Conservation (phyloP, 148 eudicot genomes). For the Rhododendron henanense region DNA sequence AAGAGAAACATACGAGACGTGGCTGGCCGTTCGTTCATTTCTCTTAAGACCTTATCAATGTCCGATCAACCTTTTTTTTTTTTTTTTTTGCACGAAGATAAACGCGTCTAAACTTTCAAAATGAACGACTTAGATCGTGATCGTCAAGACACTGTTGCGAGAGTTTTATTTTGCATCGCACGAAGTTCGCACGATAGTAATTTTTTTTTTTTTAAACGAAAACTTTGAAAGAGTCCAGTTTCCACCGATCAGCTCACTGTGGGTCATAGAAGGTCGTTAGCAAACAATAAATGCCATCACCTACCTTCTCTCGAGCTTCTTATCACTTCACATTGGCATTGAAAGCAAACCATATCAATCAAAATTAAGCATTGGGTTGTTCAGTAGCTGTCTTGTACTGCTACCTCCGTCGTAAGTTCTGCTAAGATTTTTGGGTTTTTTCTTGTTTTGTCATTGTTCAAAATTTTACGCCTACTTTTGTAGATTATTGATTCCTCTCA, state of each 20-base stretch:
- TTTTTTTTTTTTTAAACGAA: too few species aligned
- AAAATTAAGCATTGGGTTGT: not conserved
- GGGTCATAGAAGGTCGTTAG: not conserved
- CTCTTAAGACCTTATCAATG: too few species aligned
- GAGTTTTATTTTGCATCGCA: not conserved
- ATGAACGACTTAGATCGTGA: not conserved
- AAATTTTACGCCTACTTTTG: too few species aligned
- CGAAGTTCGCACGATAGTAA: not conserved
- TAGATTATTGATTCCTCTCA: too few species aligned
- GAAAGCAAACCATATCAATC: not conserved
- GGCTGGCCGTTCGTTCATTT: too few species aligned
- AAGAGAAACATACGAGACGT: too few species aligned
- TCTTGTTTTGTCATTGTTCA: too few species aligned
- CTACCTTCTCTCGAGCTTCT: not conserved
- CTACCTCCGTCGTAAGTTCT: too few species aligned
- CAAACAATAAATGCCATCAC: not conserved
- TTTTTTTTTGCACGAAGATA: not conserved
- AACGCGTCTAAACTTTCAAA: too few species aligned
- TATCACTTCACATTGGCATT: not conserved
- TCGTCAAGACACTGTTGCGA: not conserved
- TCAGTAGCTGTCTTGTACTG: not conserved
- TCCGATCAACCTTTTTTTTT: too few species aligned
- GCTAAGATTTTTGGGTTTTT: too few species aligned
- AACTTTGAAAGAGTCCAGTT: too few species aligned
- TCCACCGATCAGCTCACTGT: not conserved